Evolutionary conservation across 257 asterid species (phyloP).

Genomic region (Solanum etuberosum): DNA sequence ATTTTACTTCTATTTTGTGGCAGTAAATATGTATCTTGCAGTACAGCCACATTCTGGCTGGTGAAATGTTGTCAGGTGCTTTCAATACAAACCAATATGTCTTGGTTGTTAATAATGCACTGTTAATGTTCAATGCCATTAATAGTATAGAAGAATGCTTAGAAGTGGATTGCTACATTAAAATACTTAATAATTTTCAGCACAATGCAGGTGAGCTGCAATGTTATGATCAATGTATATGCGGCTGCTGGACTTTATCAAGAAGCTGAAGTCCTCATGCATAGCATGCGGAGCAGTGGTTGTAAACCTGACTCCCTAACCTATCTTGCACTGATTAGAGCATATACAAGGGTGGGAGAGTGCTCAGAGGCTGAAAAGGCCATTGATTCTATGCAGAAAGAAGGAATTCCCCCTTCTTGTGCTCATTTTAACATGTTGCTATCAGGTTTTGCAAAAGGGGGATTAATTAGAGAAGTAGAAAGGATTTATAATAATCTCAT

Average conservation of each 20-base stretch:
- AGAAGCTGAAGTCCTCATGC: constrained; percentile 53
- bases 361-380: constrained; percentile 49
- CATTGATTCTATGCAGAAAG: constrained; percentile 47
- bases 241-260: constrained; percentile 44
- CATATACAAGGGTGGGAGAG: constrained; percentile 31
- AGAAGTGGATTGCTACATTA: neutral
- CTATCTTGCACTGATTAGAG: constrained; percentile 59
- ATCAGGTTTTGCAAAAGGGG: constrained; percentile 37
- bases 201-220: constrained; percentile 57
- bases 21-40: neutral
- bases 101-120: neutral
- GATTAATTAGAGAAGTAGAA: constrained; percentile 47
- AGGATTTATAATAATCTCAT: constrained; percentile 34
- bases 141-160: neutral
- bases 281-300: constrained; percentile 37
- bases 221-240: constrained; percentile 49
- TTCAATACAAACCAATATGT: neutral
- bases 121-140: neutral
- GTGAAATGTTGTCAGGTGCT: neutral
- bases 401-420: constrained; percentile 48
- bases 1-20: neutral
- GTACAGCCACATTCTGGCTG: neutral
- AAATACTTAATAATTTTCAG: neutral
- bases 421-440: constrained; percentile 56
- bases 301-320: constrained; percentile 47